phyloP scores from a whole-genome alignment of 1,284 basidiomycete species.

The Ceratobasidium theobromae region DNA sequence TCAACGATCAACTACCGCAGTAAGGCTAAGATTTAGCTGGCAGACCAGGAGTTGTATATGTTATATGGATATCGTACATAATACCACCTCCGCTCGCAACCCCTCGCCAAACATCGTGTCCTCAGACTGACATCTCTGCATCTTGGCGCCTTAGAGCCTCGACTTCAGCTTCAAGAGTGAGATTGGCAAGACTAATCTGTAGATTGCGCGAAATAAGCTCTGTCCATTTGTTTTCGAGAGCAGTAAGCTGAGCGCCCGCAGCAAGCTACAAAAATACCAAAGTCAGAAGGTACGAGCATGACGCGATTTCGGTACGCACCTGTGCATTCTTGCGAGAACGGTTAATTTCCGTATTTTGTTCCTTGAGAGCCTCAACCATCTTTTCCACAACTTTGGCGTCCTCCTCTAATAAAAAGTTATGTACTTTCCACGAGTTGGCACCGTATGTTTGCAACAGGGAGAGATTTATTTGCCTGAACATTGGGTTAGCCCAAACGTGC shows the following conservation, averaged over 20 bases:
- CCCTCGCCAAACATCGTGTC: constrained; percentile 7
- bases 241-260: constrained; percentile 74
- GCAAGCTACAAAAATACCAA: constrained; percentile 53
- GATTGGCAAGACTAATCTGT: constrained; percentile 91
- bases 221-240: constrained; percentile 83
- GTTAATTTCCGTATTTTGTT: constrained; percentile 80
- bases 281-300: constrained; percentile 38
- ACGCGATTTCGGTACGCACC: constrained; percentile 48
- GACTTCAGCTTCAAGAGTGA: constrained; percentile 75
- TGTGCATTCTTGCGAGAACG: constrained; percentile 82
- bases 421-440: constrained; percentile 85
- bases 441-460: constrained; percentile 85
- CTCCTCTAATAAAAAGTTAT: constrained; percentile 84
- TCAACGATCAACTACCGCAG: constrained; percentile 72
- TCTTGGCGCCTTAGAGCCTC: constrained; percentile 42
- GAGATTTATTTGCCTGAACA: constrained; percentile 75
- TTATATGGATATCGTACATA: not conserved
- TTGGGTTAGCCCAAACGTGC: constrained; percentile 5
- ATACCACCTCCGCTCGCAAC: not conserved
- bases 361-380: constrained; percentile 68
- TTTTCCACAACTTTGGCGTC: constrained; percentile 73
- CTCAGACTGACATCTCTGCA: constrained; percentile 35
- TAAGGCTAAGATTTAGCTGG: constrained; percentile 49
- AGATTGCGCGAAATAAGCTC: constrained; percentile 83
- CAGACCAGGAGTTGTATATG: not conserved